Percentiles rank a stretch among this genome's conserved stretches.
Conservation (phyloP, 1,284 basidiomycete species). For the Moesziomyces parantarcticus region DNA sequence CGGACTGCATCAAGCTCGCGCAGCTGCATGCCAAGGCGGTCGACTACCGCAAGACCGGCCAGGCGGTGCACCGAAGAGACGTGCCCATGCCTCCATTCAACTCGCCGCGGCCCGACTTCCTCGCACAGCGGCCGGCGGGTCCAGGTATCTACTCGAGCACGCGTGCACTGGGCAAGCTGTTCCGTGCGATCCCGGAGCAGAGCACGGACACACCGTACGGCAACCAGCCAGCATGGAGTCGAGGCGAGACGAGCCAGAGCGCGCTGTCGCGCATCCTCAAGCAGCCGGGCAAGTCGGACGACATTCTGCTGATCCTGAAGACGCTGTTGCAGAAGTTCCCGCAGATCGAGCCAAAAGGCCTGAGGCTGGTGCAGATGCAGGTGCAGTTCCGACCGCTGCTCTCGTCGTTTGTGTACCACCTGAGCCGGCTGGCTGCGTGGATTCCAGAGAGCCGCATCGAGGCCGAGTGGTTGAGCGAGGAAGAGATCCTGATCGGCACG, state of each 20-base stretch:
- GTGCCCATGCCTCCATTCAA: conserved; percentile 23
- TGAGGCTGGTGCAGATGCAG: conserved; percentile 16
- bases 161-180: conserved; percentile 24
- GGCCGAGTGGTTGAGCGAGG: conserved; percentile 37
- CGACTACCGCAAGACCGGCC: conserved; percentile 54
- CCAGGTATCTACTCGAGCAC: conserved; percentile 22
- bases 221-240: conserved; percentile 5
- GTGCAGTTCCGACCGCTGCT: conserved; percentile 23
- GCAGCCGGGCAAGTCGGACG: conserved; percentile 16
- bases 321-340: conserved; percentile 11
- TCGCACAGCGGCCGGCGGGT: conserved; percentile 19
- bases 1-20: conserved; percentile 75
- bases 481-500: conserved; percentile 37
- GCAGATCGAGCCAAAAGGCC: conserved; percentile 18
- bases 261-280: conserved; percentile 22
- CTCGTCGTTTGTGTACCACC: conserved; percentile 25
- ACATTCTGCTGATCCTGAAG: conserved; percentile 15
- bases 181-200: conserved; percentile 28
- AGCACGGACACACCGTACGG: conserved; percentile 30
- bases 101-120: conserved; percentile 17
- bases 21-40: conserved; percentile 77
- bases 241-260: conserved; percentile 6
- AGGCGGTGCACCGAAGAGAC: conserved; percentile 32
- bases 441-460: conserved; percentile 33
- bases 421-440: conserved; percentile 35